Conservation (phyloP, 2,329 filamentous ascomycete genomes). For the Spiromastix sp. region DNA sequence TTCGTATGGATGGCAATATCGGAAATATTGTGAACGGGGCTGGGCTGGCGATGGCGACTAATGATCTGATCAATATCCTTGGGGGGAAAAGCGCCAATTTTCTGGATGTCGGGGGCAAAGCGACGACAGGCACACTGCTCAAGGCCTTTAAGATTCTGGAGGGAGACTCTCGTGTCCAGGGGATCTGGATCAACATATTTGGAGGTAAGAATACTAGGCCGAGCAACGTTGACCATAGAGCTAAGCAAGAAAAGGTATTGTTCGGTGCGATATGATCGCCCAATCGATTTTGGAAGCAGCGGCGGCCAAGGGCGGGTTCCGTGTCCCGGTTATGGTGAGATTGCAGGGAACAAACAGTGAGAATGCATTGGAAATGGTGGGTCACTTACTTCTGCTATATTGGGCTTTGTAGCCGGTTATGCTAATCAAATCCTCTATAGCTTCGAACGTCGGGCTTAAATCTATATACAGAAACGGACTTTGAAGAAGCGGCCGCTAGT, state of each 20-base stretch:
- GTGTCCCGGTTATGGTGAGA: slow-evolving; percentile 37
- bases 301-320: slow-evolving; percentile 25
- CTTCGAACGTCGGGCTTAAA: too few relatives aligned
- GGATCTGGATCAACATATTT: slow-evolving; percentile 48
- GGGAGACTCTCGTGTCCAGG: slow-evolving; percentile 16
- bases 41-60: slow-evolving; percentile 27
- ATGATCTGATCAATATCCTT: slow-evolving; percentile 18
- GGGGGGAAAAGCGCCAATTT: slow-evolving; percentile 25
- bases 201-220: slow-evolving; percentile 14
- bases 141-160: slow-evolving; percentile 21
- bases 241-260: slow-evolving; percentile 30
- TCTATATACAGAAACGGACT: too few relatives aligned
- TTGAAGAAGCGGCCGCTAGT: too few relatives aligned
- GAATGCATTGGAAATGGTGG: too few relatives aligned
- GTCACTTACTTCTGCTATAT: too few relatives aligned
- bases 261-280: slow-evolving; percentile 42
- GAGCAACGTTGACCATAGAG: not conserved
- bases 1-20: slow-evolving; percentile 23
- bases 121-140: slow-evolving; percentile 18
- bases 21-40: slow-evolving; percentile 26
- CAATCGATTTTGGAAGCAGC: slow-evolving; percentile 38
- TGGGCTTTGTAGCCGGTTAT: too few relatives aligned
- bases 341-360: slow-evolving; percentile 40
- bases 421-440: too few relatives aligned
- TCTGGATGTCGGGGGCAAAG: slow-evolving; percentile 22